Evolutionary conservation across 805 yeast species (phyloP), one percentile per base, ranked within the genome.

Genomic region (Wickerhamiella cacticola): DNA sequence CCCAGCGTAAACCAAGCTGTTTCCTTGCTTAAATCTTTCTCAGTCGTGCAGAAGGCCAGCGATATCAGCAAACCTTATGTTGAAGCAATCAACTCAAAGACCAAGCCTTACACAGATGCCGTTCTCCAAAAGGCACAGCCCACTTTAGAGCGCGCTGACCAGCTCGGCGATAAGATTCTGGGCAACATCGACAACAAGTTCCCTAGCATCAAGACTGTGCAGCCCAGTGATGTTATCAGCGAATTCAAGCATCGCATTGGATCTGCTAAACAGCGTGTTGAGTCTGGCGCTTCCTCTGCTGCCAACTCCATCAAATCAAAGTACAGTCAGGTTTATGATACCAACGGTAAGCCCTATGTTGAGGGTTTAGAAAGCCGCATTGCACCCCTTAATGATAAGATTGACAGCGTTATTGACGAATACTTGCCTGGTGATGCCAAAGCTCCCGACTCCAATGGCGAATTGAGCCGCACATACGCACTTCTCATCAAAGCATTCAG

Each of bases 311-410:
- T 82, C 53, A 68, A 67, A 45, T 64, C 64, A 46, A 73, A 76
- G 58, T 72, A 76, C 57, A 66, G 71, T 42, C 68, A 74, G 26
- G 57, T 76, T 35, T 72, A 73, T 59, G 78, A 78, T 57, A 69
- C 75, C 6, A 66, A 76, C 25, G 85, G 85, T 21, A 76, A 75
- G 57, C 59, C 79, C 45, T 54, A 82, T 33, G 70, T 85, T 54
- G 69, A 80, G n/a, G 71, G 74, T 21, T 57, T 79, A 19, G 86
- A 80, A 61, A 80, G 83, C 3, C 29, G 79, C 10, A 66, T 82
- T 41, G 69, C 67, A 31, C 88, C 92, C 24, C 40, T 80, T 40
- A 85, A 82, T 64, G 63, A 69, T 29, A 64, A 69, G 28, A 61
- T 82, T 45, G 78, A 72, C 52, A 60, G 67, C 1, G 55, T 68